phyloP scores from a whole-genome alignment of 2,329 filamentous ascomycete species.

The Colletotrichum aenigma region DNA sequence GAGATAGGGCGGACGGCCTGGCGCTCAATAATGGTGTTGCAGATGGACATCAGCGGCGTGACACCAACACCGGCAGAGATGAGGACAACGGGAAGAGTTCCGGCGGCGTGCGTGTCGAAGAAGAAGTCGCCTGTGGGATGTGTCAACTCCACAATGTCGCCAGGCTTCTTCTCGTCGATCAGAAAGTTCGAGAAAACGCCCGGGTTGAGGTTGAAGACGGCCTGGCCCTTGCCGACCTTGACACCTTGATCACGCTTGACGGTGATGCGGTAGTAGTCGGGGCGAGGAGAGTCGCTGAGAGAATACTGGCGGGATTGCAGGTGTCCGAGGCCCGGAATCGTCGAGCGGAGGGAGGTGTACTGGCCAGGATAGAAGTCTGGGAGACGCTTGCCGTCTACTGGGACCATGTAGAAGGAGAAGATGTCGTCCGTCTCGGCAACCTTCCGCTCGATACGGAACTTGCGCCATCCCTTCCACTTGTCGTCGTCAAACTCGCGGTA shows the following conservation, averaged over 20 bases:
- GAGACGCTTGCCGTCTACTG: conserved; percentile 64
- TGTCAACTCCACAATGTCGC: conserved; percentile 67
- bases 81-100: conserved; percentile 57
- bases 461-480: conserved; percentile 68
- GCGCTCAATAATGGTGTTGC: conserved; percentile 55
- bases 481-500: conserved; percentile 60
- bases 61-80: conserved; percentile 67
- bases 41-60: conserved; percentile 64
- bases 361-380: conserved; percentile 72
- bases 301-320: conserved; percentile 75
- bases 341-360: conserved; percentile 69
- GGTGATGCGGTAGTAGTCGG: conserved; percentile 71
- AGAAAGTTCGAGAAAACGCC: conserved; percentile 74
- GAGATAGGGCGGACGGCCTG: conserved; percentile 54
- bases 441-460: conserved; percentile 69
- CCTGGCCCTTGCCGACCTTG: conserved; percentile 40
- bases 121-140: conserved; percentile 70
- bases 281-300: conserved; percentile 66
- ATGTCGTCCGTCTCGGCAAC: conserved; percentile 71
- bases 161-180: conserved; percentile 64
- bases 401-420: conserved; percentile 72
- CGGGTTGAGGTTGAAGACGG: conserved; percentile 52
- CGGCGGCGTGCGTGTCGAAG: conserved; percentile 46
- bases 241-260: conserved; percentile 68
- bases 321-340: conserved; percentile 60